phyloP scores from a whole-genome alignment of 192 early-diverging fungal species.

The Nowakowskiella sp. region DNA sequence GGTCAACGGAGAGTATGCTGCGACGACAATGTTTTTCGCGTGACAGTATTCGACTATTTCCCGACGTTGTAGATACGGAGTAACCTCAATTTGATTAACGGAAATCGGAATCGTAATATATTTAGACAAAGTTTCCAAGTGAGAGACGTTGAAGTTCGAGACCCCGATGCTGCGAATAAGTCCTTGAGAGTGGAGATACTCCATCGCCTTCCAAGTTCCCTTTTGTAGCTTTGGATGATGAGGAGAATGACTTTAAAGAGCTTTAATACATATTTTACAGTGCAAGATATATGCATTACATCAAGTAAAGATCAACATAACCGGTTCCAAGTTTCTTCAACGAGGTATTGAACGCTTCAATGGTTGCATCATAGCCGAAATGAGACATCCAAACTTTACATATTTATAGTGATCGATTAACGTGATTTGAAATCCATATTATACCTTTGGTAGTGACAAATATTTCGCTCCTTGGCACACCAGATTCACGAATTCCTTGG shows the following conservation, averaged over 20 bases:
- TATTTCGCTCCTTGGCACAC: slow-evolving; percentile 27
- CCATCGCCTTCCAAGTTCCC: slow-evolving; percentile 43
- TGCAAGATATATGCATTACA: slow-evolving; percentile 17
- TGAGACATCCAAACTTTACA: slow-evolving; percentile 54
- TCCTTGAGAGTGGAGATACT: slow-evolving; percentile 37
- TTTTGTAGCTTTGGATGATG: slow-evolving; percentile 19
- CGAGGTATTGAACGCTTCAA: slow-evolving; percentile 41
- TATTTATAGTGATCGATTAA: no score
- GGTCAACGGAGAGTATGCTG: slow-evolving; percentile 50
- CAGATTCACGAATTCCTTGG: slow-evolving; percentile 12
- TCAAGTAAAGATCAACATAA: slow-evolving; percentile 57
- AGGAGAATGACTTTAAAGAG: background rate
- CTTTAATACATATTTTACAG: background rate
- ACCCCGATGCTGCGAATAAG: slow-evolving; percentile 37
- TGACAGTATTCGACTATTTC: slow-evolving; percentile 40
- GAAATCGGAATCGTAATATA: slow-evolving; percentile 31
- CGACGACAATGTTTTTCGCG: slow-evolving; percentile 37
- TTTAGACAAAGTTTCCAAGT: slow-evolving; percentile 40
- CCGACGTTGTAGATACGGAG: slow-evolving; percentile 37
- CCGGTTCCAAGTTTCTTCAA: slow-evolving; percentile 40
- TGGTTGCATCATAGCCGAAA: slow-evolving; percentile 39
- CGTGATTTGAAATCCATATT: no score
- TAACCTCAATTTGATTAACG: slow-evolving; percentile 53
- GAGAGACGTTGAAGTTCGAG: slow-evolving; percentile 45
- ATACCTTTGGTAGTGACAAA: no score